Base-by-base conservation (phyloP, 1,284 basidiomycete species). In the Amylostereum areolatum region DNA sequence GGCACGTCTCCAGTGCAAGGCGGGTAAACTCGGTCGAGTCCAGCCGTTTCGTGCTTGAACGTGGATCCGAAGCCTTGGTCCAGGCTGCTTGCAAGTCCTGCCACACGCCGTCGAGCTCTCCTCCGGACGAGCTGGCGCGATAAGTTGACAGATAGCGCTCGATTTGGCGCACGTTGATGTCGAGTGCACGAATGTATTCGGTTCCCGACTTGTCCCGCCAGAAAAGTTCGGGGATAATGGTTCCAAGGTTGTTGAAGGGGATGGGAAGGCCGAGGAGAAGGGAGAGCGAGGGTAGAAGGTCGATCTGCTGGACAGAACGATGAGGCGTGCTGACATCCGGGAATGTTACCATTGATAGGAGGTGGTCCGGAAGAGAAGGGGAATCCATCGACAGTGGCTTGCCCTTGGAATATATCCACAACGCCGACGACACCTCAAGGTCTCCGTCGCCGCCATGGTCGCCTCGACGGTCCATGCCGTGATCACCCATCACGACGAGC, bases 391-490 rank as follows among this genome's bases (percentile, higher is more conserved):
- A 69, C 12, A 89, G 62, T 2, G 71, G 61, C 0, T 63, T 65
- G 1, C 74, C 74, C 60, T 88, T 87, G 70, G 89, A 92, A 69
- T 97, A 99, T 37, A 98, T 71, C 95, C 96, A 99, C 29, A 97
- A 66, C 0, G 79, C 94, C 1, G 92, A 77, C 4, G 90, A 87
- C 0, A 92, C 90, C 61, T 99, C 97, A 27, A 89, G 78, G 11
- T 78, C 74, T 0, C 86, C 85, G 61, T 98, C 97, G 1, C 97
- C 96, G 0, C 96, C 96, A 60, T 99, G 96, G 59, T 99, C 96
- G 6, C 97, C 97, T 32, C 87, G 80, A 43, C 81, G 74, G 62
- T 98, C 95, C 97, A 99, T 99, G 0, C 97, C 96, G 62, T 99
- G 97, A 62, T 99, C 96, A 1, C 97, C 97, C 6, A 99, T 75